These are phyloP conservation scores for Begonia fuchsioides DNA, from an alignment of 306 rosid genomes.

Conservation along the genomic window DNA sequence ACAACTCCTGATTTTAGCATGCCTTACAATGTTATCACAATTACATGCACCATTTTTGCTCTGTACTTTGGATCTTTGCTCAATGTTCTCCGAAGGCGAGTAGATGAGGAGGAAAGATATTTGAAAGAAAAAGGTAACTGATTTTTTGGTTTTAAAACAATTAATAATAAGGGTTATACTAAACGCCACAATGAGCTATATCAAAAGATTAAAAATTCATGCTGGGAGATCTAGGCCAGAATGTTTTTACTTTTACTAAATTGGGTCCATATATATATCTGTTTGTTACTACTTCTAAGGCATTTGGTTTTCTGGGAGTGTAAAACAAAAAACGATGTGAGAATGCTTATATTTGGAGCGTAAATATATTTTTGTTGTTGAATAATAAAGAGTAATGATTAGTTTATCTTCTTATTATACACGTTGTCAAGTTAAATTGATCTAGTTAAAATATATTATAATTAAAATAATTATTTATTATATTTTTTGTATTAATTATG, in stretches of 20 bases:
- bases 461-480: no score
- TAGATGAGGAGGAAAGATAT: slow-evolving; percentile 68
- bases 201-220: neutral
- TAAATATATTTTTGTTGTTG: no score
- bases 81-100: slow-evolving; percentile 74
- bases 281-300: neutral
- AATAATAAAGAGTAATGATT: no score
- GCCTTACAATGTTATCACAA: slow-evolving; percentile 94
- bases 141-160: no score
- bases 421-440: no score
- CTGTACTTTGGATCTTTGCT: slow-evolving; percentile 82
- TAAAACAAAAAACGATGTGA: no score
- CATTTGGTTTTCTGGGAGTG: neutral
- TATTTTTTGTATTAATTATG: no score
- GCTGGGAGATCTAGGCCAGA: neutral
- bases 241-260: no score
- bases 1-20: slow-evolving; percentile 96
- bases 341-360: no score
- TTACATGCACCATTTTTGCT: slow-evolving; percentile 82
- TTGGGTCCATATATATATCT: neutral
- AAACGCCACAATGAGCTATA: neutral
- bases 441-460: no score
- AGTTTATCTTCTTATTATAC: no score
- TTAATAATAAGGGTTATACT: neutral
- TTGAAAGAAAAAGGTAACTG: slow-evolving; percentile 45